Evolutionary conservation across 345 rosid genomes (phyloP), one percentile per base, ranked within the genome.

Genomic region (Carallia pectinifolia): DNA sequence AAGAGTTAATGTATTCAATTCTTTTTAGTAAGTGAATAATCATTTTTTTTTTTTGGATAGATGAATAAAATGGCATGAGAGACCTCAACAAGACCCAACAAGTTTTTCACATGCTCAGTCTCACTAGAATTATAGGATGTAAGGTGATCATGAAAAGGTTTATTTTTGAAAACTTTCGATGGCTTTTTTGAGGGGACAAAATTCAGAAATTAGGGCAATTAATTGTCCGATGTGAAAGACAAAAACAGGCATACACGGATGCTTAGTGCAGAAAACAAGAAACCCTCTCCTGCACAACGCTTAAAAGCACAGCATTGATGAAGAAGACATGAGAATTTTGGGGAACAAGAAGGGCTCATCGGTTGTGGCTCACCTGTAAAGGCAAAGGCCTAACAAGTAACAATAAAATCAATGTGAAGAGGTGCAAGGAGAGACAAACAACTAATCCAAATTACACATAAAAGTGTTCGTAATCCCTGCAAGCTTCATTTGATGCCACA

Each of bases 171-270:
- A 79, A 82, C n/a, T 59, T 87, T 84, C 80, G 74, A 87, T 83
- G 77, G 81, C 77, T 87, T 85, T 87, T 87, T 81, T 85, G 82
- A 80, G 89, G 89, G 86, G 89, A 85, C 89, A 83, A 53, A 64
- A 62, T 81, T 86, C 91, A 74, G 83, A 80, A 80, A 72, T 87
- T 83, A 78, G 80, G 91, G 87, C 38, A 72, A 71, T 40, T 68
- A 75, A 67, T 78, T 80, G 81, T 82, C 71, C 79, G n/a, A 74
- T 65, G 33, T 64, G 71, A 63, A 74, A 71, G 77, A 80, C 80
- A 83, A 53, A 64, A 71, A 73, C 79, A 78, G 68, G 72, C 44
- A 76, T 75, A 71, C 77, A 71, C 62, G 81, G 15, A 38, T 13
- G 0, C 69, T 79, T 47, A 64, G 50, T 81, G 61, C 84, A 78